Evolutionary conservation across 2,329 filamentous ascomycete genomes (phyloP).

Genomic region (Pyrenophora graminea): DNA sequence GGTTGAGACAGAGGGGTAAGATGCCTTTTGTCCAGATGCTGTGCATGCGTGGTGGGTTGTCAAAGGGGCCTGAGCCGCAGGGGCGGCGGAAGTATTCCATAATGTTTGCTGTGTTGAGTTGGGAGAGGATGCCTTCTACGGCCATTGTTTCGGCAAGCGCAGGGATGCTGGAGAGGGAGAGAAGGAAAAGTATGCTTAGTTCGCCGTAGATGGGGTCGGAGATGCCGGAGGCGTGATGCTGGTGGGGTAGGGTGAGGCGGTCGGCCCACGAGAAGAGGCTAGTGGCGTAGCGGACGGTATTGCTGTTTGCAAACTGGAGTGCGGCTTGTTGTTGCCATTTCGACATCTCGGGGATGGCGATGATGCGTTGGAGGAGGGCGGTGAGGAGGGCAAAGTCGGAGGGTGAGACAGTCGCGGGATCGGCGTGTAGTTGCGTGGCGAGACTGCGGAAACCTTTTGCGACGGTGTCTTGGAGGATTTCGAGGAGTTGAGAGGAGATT

Average conservation of each 20-base stretch:
- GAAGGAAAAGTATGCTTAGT: conserved; percentile 83
- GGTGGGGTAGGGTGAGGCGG: conserved; percentile 63
- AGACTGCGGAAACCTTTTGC: conserved; percentile 81
- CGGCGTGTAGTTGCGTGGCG: conserved; percentile 79
- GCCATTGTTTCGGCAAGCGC: conserved; percentile 87
- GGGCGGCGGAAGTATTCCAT: conserved; percentile 72
- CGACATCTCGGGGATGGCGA: conserved; percentile 75
- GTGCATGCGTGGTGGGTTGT: conserved; percentile 77
- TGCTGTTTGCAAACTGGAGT: conserved; percentile 60
- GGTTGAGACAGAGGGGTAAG: conserved; percentile 84
- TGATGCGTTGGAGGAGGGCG: conserved; percentile 81
- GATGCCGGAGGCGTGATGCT: conserved; percentile 48
- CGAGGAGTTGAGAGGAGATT: conserved; percentile 60
- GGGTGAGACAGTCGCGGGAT: conserved; percentile 66
- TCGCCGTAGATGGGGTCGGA: conserved; percentile 92
- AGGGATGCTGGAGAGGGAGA: conserved; percentile 82
- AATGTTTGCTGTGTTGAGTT: conserved; percentile 77
- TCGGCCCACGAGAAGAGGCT: conserved; percentile 95
- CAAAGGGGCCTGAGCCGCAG: conserved; percentile 76
- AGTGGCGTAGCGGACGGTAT: conserved; percentile 77
- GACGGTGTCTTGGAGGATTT: conserved; percentile 78
- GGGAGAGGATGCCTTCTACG: conserved; percentile 79
- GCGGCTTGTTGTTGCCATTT: conserved; percentile 60
- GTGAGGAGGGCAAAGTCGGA: conserved; percentile 87
- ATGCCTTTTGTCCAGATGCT: conserved; percentile 88